These are phyloP conservation scores for Ploettnerulaceae sp. DNA, from an alignment of 2,329 filamentous ascomycete species.

Conservation along the genomic window DNA sequence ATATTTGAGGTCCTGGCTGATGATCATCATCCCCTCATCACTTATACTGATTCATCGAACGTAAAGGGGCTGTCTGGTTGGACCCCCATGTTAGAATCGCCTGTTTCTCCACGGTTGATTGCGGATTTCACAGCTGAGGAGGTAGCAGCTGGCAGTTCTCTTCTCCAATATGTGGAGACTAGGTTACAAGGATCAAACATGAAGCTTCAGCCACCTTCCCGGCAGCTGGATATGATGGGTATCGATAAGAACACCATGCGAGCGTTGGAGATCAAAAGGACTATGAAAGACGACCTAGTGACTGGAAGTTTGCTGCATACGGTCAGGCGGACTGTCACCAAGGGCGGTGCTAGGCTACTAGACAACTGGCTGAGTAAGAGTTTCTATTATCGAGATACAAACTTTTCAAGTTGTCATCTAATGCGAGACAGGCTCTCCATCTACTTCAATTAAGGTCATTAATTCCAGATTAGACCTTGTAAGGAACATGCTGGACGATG, in stretches of 20 bases:
- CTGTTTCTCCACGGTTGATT: slow-evolving; percentile 50
- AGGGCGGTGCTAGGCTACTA: slow-evolving; percentile 80
- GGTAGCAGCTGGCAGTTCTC: slow-evolving; percentile 67
- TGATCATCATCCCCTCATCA: slow-evolving; percentile 71
- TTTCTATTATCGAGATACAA: not conserved
- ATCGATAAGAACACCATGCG: slow-evolving; percentile 91
- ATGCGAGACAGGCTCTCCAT: slow-evolving; percentile 59
- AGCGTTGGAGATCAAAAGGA: slow-evolving; percentile 83
- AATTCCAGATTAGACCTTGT: slow-evolving; percentile 78
- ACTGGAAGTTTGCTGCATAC: slow-evolving; percentile 85
- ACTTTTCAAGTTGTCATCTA: not conserved
- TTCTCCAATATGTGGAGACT: slow-evolving; percentile 81
- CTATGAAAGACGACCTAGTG: slow-evolving; percentile 71
- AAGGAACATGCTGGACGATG: slow-evolving; percentile 62
- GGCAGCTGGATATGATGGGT: slow-evolving; percentile 75
- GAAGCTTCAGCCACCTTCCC: slow-evolving; percentile 76
- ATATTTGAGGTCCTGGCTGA: slow-evolving; percentile 67
- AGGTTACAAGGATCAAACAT: slow-evolving; percentile 73
- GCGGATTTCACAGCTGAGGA: slow-evolving; percentile 63
- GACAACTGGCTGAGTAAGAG: slow-evolving; percentile 71
- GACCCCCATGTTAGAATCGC: slow-evolving; percentile 70
- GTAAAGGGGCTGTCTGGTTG: slow-evolving; percentile 48
- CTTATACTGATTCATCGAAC: slow-evolving; percentile 54
- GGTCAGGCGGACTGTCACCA: slow-evolving; percentile 85
- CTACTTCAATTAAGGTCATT: slow-evolving; percentile 78